Base-by-base conservation (phyloP, 1,284 basidiomycete species). In the Acaromyces ingoldii region DNA sequence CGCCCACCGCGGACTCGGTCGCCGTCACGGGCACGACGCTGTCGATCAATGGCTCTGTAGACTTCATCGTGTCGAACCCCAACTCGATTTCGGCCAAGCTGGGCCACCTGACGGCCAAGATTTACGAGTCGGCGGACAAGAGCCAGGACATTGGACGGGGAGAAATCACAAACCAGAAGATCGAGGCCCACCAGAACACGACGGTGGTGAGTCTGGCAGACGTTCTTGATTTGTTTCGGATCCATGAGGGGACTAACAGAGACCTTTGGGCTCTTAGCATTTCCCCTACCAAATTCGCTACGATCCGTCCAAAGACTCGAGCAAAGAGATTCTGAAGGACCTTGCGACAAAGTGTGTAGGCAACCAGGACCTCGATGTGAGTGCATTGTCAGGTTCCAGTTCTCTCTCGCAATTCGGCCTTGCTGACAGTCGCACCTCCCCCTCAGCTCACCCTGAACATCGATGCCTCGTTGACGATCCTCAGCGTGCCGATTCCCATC, bases 231-330 rank as follows among this genome's bases (percentile, higher is more conserved):
- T n/a, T n/a, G n/a, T n/a, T n/a, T n/a, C n/a, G n/a, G n/a, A n/a
- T n/a, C n/a, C n/a, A n/a, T n/a, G 19, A 34, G 33, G 19, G 19
- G 19, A 34, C 13, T 34, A 34, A n/a, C 19, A 34, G 19, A 34
- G 33, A 34, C 13, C 11, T 13, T 34, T 34, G 33, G 13, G 19
- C 17, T 40, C 9, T 19, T 25, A 40, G 38, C 21, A 28, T 15
- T 89, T 95, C 78, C 89, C 90, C 1, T 86, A 92, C 75, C 73
- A 81, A 2, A 79, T 95, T 50, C 79, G 81, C 44, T 93, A 92
- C 77, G 82, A 83, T 31, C 78, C 80, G 22, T 71, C 81, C 0
- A 69, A 80, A 46, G 84, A 90, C 62, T 83, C 86, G 4, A 79
- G 81, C 53, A 72, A 78, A 37, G 62, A 64, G 19, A 83, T 92